A percentile compares a stretch with the other conserved stretches of the same genome.
Evolutionary conservation across 1,284 basidiomycete genomes (phyloP).

Genomic region (Cutaneotrichosporon sp.): DNA sequence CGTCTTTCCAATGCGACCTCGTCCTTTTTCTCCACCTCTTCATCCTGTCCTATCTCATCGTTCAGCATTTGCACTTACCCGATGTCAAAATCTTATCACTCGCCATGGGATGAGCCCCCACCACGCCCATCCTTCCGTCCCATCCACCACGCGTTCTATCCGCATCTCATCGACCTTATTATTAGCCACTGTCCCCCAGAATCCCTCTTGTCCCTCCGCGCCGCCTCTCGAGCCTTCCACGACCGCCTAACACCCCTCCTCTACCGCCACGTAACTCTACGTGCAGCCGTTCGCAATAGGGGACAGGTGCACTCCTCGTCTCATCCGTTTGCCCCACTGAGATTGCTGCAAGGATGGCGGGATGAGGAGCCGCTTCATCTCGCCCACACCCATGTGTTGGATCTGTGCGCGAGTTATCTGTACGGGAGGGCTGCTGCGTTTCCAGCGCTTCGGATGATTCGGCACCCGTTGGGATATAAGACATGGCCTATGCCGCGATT

Average conservation of each 20-base stretch:
- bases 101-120: too few species aligned
- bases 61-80: too few species aligned
- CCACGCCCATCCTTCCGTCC: too few species aligned
- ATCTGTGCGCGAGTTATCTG: not conserved
- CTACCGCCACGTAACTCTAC: not conserved
- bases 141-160: not conserved
- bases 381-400: not conserved
- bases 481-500: slow-evolving; percentile 2
- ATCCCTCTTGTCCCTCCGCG: not conserved
- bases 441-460: not conserved
- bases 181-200: not conserved
- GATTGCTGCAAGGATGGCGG: not conserved
- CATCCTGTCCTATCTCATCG: too few species aligned
- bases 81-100: too few species aligned
- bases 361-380: not conserved
- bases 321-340: not conserved
- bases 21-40: too few species aligned
- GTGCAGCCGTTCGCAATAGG: not conserved
- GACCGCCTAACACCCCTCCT: not conserved
- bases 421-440: not conserved
- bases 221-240: not conserved
- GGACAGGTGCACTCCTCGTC: not conserved
- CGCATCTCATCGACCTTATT: not conserved
- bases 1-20: too few species aligned
- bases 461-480: not conserved